Base-by-base conservation (phyloP, 1,284 basidiomycete species). In the Ceratobasidium theobromae region DNA sequence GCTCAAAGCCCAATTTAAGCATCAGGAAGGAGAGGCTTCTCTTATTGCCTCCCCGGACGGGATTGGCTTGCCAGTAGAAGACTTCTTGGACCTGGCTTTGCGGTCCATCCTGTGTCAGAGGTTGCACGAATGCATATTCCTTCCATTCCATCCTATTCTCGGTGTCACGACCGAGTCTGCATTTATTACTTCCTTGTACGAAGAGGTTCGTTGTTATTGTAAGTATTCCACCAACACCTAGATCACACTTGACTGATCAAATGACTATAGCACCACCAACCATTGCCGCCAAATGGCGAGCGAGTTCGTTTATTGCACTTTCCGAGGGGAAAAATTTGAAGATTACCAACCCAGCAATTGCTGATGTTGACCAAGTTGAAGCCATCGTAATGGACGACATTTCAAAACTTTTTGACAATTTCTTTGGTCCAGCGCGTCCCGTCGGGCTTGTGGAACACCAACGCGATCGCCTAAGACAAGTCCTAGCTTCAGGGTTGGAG, bases 1-100 rank as follows among this genome's bases (percentile, higher is more conserved):
- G 11, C n/a, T 65, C 12, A 53, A 65, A 32, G 12, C 14, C 8
- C 27, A 43, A 16, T 53, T 65, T 16, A 40, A 28, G 5, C 62
- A 65, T 21, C 11, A 9, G 8, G 30, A 43, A 3, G 51, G 62
- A 4, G 33, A n/a, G 30, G 14, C 62, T 16, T 65, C 51, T 4
- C 23, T 65, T n/a, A 41, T 65, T 18, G 25, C 27, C 9, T 53
- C 62, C 1, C 25, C 51, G 1, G 23, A 14, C 16, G 62, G 62
- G 12, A 27, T 1, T 5, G 62, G 62, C 6, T 32, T 53, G 40
- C 62, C 25, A 6, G 5, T 65, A 2, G 41, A 43, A 21, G 62
- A 65, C 16, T 65, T 65, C 21, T 21, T 65, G 9, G 62, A 65
- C 5, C 33, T 53, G 5, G 62, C 51, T 4, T 6, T 53, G 12